Base-by-base conservation (phyloP, 176 grass and related monocot genomes). In the Ensete ventricosum region DNA sequence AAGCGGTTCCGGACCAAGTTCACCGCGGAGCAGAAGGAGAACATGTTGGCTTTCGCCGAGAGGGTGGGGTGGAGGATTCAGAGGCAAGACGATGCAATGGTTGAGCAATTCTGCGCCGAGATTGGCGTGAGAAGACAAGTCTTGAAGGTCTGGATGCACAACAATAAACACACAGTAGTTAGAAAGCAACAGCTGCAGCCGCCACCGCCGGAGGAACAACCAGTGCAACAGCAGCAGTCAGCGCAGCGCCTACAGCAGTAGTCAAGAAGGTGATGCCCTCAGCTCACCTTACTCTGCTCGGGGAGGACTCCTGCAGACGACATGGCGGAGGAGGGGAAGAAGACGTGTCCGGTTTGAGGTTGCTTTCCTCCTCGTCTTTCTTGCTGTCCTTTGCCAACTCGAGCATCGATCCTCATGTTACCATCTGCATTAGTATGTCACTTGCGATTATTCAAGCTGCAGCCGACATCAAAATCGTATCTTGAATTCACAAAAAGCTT, bases 131-230 rank as follows among this genome's bases (percentile, higher is more conserved):
- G 43, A 49, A 77, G 59, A 20, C 75, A 77, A 64, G 93, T 97
- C 52, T 82, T 96, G 22, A 96, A 96, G 84, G 92, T 96, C 49
- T 96, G 92, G 92, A 96, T 96, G 92, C 92, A 96, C 77, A 96
- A 92, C 84, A 96, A 96, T 75, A 92, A 96, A 68, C 84, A 91
- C 82, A 92, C 87, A 50, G 25, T 50, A 4, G 4, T 5, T 19
- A 64, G 58, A 24, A 54, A 11, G 11, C 20, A 73, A 12, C 71
- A 26, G 8, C 51, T 54, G 50, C 21, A 73, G 71, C 71, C 11
- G 19, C 71, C 26, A 19, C 12, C 23, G 16, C 25, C 53, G 19
- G 9, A 76, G 57, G 24, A 24, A 34, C 34, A 52, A 19, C 19
- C 19, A 14, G 48, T 11, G 6, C 25, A 26, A 26, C 54, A 26